Percentiles rank a stretch among this genome's conserved stretches.
These are phyloP conservation scores for Pichia sp. DNA, from an alignment of 1,139 yeast species.

Conservation along the genomic window DNA sequence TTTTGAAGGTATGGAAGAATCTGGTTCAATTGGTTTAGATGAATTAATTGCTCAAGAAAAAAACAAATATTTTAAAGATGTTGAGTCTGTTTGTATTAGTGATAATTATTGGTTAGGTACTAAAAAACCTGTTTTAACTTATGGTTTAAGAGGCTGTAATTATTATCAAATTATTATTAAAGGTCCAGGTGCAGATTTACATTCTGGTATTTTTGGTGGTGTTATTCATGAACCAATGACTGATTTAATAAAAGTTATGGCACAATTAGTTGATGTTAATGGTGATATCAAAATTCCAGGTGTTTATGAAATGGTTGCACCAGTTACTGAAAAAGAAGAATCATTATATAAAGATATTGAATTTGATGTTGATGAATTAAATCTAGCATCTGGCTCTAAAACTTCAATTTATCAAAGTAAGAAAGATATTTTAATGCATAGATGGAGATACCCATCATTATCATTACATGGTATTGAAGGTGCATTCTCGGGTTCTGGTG, in stretches of 20 bases:
- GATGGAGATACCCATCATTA: slow-evolving; percentile 98
- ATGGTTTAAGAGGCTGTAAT: slow-evolving; percentile 95
- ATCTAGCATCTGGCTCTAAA: slow-evolving; percentile 81
- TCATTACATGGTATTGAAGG: slow-evolving; percentile 97
- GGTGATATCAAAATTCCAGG: slow-evolving; percentile 90
- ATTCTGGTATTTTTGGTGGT: slow-evolving; percentile 97
- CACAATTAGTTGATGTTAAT: slow-evolving; percentile 66
- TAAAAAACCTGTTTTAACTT: slow-evolving; percentile 90
- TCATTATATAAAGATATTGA: slow-evolving; percentile 78
- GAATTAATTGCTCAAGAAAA: slow-evolving; percentile 76
- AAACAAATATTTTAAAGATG: slow-evolving; percentile 68
- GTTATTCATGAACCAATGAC: slow-evolving; percentile 97
- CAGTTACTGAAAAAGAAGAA: slow-evolving; percentile 75
- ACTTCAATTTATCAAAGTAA: slow-evolving; percentile 74
- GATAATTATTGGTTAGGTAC: slow-evolving; percentile 99
- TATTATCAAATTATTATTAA: slow-evolving; percentile 76
- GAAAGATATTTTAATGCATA: slow-evolving; percentile 85
- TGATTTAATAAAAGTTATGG: slow-evolving; percentile 73
- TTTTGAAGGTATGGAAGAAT: slow-evolving; percentile 99
- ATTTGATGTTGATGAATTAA: slow-evolving; percentile 76
- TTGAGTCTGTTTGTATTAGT: slow-evolving; percentile 91
- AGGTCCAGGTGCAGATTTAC: slow-evolving; percentile 97
- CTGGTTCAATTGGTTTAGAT: slow-evolving; percentile 91
- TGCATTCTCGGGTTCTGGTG: slow-evolving; percentile 91
- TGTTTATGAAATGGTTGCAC: slow-evolving; percentile 88